Evolutionary conservation across 1,284 basidiomycete genomes (phyloP).

Genomic region (Pholiota adiposa): DNA sequence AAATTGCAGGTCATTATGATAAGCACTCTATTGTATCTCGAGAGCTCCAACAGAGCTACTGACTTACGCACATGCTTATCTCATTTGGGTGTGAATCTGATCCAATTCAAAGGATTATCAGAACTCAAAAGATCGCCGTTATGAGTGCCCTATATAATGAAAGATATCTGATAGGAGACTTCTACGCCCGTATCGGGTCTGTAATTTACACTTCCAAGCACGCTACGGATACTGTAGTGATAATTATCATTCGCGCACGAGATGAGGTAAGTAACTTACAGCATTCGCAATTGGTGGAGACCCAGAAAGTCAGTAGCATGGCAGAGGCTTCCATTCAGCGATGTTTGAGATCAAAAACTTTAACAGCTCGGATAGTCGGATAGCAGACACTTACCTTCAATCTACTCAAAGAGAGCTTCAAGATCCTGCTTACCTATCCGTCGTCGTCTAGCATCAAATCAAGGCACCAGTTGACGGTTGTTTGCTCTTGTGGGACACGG

Average conservation of each 20-base stretch:
- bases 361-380: not conserved
- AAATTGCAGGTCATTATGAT: not conserved
- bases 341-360: not conserved
- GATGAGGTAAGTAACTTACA: not conserved
- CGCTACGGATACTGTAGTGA: not conserved
- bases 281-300: not conserved
- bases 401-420: too few relatives aligned
- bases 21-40: not conserved
- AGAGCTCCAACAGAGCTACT: not conserved
- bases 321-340: not conserved
- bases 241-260: not conserved
- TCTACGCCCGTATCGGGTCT: too few relatives aligned
- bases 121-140: not conserved
- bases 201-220: too few relatives aligned
- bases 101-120: not conserved
- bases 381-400: too few relatives aligned
- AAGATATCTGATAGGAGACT: not conserved
- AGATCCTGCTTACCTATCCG: not conserved
- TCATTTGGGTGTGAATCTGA: not conserved
- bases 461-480: constrained; percentile 6
- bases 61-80: not conserved
- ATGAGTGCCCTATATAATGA: not conserved
- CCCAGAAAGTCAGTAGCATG: not conserved
- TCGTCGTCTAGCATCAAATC: not conserved
- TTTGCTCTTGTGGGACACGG: constrained; percentile 8